These are phyloP conservation scores for Colletotrichum sp. DNA, from an alignment of 2,329 filamentous ascomycete genomes.

Conservation along the genomic window DNA sequence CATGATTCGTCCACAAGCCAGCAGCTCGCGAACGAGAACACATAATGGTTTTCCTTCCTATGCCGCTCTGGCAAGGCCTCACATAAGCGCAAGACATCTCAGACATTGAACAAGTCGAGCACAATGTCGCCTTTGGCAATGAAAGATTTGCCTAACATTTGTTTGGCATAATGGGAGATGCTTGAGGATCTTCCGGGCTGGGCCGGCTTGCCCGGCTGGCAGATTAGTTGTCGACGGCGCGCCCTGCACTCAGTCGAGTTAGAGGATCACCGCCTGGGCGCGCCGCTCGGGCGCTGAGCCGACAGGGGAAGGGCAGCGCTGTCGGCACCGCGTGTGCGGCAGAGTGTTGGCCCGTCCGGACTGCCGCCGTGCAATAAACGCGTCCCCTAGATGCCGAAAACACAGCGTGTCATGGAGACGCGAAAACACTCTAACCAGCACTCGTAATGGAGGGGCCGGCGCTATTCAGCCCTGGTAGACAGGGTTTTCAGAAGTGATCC, in stretches of 20 bases:
- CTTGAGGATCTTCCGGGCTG: not conserved
- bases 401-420: slow-evolving; percentile 1
- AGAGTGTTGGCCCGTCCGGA: not conserved
- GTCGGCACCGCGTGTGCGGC: not conserved
- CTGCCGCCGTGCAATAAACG: not conserved
- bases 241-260: not conserved
- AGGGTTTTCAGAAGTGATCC: not conserved
- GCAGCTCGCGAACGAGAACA: not conserved
- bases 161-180: not conserved
- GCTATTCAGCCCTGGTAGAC: not conserved
- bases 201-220: not conserved
- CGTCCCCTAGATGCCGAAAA: not conserved
- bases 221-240: not conserved
- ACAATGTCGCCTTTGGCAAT: not conserved
- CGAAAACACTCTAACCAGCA: not conserved
- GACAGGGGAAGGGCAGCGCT: not conserved
- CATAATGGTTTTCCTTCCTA: not conserved
- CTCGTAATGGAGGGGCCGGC: slow-evolving; percentile 2
- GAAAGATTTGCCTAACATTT: not conserved
- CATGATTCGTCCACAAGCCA: not conserved
- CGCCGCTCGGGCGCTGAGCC: not conserved
- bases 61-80: not conserved
- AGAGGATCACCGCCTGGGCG: slow-evolving; percentile 1
- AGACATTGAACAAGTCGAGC: not conserved
- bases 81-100: not conserved